phyloP scores from a whole-genome alignment of 2,329 filamentous ascomycete genomes.

The Microsporum ferrugineum region DNA sequence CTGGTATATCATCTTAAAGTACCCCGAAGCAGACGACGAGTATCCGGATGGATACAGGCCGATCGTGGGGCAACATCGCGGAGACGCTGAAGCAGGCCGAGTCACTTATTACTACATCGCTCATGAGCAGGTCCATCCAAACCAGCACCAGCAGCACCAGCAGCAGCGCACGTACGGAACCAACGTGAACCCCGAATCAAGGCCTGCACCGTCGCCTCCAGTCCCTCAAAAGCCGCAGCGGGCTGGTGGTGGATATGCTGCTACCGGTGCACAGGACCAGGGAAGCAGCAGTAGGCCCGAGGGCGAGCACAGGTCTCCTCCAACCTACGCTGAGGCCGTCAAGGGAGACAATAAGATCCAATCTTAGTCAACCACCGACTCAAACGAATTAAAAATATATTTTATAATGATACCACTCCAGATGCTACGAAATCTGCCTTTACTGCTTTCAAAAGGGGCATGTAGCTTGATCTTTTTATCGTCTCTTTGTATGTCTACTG shows the following conservation, averaged over 20 bases:
- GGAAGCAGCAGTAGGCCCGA: constrained; percentile 25
- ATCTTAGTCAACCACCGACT: constrained; percentile 22
- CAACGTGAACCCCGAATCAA: constrained; percentile 22
- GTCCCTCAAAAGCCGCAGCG: constrained; percentile 9
- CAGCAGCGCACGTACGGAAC: constrained; percentile 30
- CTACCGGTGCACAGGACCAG: constrained; percentile 2
- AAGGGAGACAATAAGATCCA: constrained; percentile 88
- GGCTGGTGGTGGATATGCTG: not conserved
- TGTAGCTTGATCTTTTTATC: not conserved
- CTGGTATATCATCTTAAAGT: constrained; percentile 95
- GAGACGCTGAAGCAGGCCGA: constrained; percentile 31
- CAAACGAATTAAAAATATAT: not conserved
- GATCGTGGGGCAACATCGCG: constrained; percentile 41
- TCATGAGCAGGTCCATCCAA: constrained; percentile 26
- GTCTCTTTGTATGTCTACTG: not conserved
- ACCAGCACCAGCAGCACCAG: constrained; percentile 23
- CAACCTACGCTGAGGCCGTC: constrained; percentile 82
- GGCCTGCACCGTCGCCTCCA: constrained; percentile 18
- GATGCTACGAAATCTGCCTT: not conserved
- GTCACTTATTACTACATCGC: constrained; percentile 72
- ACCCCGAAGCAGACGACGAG: constrained; percentile 62
- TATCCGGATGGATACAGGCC: constrained; percentile 49
- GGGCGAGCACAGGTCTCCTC: constrained; percentile 45
- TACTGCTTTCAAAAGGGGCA: not conserved
- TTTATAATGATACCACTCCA: not conserved